These are phyloP conservation scores for Botrytis fabae DNA, from an alignment of 2,329 filamentous ascomycete species.

Conservation along the genomic window DNA sequence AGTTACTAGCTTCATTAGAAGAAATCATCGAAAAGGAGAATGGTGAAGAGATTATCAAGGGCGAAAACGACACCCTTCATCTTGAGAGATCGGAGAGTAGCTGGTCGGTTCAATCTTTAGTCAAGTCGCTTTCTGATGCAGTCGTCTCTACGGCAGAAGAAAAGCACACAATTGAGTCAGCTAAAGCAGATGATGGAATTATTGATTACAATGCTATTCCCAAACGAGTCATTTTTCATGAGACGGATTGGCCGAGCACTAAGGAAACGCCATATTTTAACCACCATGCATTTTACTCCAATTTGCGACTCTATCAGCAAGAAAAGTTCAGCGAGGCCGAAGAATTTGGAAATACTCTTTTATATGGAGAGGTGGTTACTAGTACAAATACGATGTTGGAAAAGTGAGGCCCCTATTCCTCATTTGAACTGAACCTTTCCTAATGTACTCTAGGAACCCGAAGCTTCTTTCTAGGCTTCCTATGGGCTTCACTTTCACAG, in stretches of 20 bases:
- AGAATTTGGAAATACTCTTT: conserved; percentile 72
- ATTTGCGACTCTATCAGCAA: conserved; percentile 65
- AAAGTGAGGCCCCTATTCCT: conserved; percentile 55
- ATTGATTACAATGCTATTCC: conserved; percentile 72
- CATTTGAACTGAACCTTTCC: conserved; percentile 15
- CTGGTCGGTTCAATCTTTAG: conserved; percentile 58
- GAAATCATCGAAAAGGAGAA: conserved; percentile 67
- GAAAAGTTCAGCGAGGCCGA: conserved; percentile 55
- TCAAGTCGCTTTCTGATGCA: conserved; percentile 49
- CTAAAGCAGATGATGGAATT: conserved; percentile 55
- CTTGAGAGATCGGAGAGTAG: conserved; percentile 66
- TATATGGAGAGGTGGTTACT: conserved; percentile 91
- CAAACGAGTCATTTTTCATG: conserved; percentile 75
- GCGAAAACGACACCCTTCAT: conserved; percentile 79
- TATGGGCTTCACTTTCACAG: conserved; percentile 82
- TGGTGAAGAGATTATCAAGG: conserved; percentile 71
- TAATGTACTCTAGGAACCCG: conserved; percentile 60
- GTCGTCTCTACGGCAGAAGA: conserved; percentile 23
- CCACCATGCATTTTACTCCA: conserved; percentile 74
- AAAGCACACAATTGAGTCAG: conserved; percentile 43
- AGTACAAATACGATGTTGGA: conserved; percentile 93
- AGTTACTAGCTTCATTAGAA: conserved; percentile 65
- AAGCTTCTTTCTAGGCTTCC: conserved; percentile 74
- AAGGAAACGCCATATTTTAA: conserved; percentile 85
- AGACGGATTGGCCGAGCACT: conserved; percentile 62